Percentiles rank a stretch among this genome's conserved stretches.
Conservation (phyloP, 306 rosid species). For the Sicyos edulis region DNA sequence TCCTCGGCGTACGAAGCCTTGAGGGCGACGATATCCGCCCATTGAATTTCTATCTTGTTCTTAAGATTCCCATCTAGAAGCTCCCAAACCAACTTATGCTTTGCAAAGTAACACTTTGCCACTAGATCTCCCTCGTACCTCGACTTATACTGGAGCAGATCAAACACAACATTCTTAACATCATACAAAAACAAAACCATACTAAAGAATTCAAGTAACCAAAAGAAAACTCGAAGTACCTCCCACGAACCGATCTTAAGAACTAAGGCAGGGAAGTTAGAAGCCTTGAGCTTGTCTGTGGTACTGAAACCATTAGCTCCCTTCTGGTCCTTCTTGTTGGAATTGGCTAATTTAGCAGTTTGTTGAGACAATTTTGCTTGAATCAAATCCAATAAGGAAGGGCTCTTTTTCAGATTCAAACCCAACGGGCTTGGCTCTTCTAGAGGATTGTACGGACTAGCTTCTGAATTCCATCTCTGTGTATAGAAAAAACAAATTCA, state of each 20-base stretch:
- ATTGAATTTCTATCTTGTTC: conserved; percentile 83
- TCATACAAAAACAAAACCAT: not conserved
- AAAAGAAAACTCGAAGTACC: conserved; percentile 33
- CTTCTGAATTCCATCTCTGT: conserved; percentile 34
- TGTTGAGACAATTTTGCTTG: conserved; percentile 74
- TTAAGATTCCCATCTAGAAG: conserved; percentile 78
- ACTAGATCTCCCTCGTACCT: conserved; percentile 82
- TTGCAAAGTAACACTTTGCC: conserved; percentile 82
- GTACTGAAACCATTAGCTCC: conserved; percentile 31
- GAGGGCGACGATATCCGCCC: conserved; percentile 74
- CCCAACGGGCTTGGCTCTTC: conserved; percentile 93
- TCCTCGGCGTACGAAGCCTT: conserved; percentile 55
- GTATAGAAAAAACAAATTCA: not conserved
- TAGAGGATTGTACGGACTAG: conserved; percentile 48
- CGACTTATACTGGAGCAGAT: conserved; percentile 51
- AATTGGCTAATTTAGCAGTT: conserved; percentile 25
- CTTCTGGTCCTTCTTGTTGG: conserved; percentile 34
- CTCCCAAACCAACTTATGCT: conserved; percentile 93
- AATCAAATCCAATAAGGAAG: conserved; percentile 69
- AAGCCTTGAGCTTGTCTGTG: conserved; percentile 76
- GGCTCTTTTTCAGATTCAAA: conserved; percentile 75
- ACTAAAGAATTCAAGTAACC: no score
- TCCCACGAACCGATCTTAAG: conserved; percentile 79
- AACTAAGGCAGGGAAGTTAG: conserved; percentile 72
- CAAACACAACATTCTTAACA: conserved; percentile 1